Base-by-base conservation (phyloP, 228 moss, liverwort and hornwort genomes). In the Sphagnum fallax region DNA sequence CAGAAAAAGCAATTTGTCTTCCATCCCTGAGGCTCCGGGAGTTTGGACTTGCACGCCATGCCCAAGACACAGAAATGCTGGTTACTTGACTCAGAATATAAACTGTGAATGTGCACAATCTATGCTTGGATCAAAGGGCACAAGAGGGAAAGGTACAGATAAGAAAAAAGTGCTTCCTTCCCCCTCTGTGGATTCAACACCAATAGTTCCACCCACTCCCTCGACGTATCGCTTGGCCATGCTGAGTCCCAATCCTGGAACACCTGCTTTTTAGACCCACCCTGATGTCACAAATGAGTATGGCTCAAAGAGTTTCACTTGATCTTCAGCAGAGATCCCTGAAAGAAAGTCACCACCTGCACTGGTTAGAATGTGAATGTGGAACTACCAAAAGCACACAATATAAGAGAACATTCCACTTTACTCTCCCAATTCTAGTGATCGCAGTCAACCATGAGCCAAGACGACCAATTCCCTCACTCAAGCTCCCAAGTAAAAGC, bases 161-260 rank as follows among this genome's bases (percentile, higher is more conserved):
- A 91, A 91, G 53, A 87, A 84, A 15, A 91, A 91, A 4, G 75
- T 91, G 50, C 91, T 91, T 0, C 91, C 91, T 59, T 13, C 84
- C 10, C 91, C 91, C 78, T 87, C 91, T 50, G 80, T 74, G 0
- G 91, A 91, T 53, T 91, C 82, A 16, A 91, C 91, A 65, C 91
- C 91, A 12, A 91, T 91, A 8, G 80, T 87, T 32, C 91, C 91
- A 57, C 91, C 91, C 13, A 70, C 82, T 61, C 73, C 84, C 75
- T 91, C 91, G 4, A 91, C 89, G 67, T 89, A 91, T 55, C 89
- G 78, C 64, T 79, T 89, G 0, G 91, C 91, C 89, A 89, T 89
- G 32, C 91, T 91, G 0, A 91, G 84, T 1, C 91, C 91, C 63
- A 91, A 72, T 47, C 91, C 91, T 15, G 91, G 89, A 8, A 91